Conservation (phyloP, 1,139 yeast genomes). For the Zygosaccharomyces sapae region DNA sequence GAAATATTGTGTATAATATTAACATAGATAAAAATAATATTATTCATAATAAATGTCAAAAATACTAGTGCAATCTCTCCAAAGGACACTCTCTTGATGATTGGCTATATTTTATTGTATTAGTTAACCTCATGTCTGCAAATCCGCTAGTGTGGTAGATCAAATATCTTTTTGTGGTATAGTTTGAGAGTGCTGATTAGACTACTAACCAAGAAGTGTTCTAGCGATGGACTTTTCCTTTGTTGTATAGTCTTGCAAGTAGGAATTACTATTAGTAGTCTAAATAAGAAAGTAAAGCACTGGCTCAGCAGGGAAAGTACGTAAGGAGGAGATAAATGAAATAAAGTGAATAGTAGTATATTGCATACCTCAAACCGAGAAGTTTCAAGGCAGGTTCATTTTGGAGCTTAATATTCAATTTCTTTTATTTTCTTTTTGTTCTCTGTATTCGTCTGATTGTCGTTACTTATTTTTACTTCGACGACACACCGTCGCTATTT, state of each 20-base stretch:
- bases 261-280: not conserved
- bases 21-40: too few species aligned
- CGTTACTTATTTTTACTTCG: not conserved
- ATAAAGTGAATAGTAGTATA: not conserved
- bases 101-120: too few species aligned
- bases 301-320: not conserved
- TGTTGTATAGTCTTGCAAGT: not conserved
- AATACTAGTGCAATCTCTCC: too few species aligned
- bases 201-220: too few species aligned
- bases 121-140: too few species aligned
- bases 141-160: too few species aligned
- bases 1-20: too few species aligned
- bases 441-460: not conserved
- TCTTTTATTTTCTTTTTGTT: not conserved
- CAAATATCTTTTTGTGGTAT: too few species aligned
- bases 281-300: not conserved
- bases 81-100: too few species aligned
- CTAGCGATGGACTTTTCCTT: not conserved
- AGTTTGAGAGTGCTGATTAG: too few species aligned
- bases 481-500: conserved; percentile 13
- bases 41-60: too few species aligned
- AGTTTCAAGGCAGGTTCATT: conserved; percentile 7
- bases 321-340: not conserved
- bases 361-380: conserved; percentile 9
- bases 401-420: conserved; percentile 7